Conservation (phyloP, 768 basidiomycete genomes). For the Suillus spraguei region DNA sequence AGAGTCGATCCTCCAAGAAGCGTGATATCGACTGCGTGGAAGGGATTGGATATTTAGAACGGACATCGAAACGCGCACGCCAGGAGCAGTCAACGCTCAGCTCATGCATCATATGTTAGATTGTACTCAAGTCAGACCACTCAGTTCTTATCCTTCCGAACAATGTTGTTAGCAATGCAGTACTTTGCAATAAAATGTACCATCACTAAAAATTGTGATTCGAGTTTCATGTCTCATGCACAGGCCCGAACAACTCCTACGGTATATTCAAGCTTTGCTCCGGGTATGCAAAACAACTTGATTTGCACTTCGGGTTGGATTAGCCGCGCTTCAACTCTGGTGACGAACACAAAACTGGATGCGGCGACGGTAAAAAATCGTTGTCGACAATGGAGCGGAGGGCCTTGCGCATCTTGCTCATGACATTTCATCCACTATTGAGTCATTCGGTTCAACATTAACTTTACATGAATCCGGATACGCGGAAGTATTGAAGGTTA, state of each 20-base stretch:
- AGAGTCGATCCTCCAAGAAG: slow-evolving; percentile 2
- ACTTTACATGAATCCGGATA: background rate
- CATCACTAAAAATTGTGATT: background rate
- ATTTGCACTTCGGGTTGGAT: background rate
- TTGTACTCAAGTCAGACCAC: background rate
- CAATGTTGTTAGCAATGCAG: background rate
- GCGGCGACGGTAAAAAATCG: slow-evolving; percentile 1
- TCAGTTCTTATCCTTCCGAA: background rate
- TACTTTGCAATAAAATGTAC: background rate
- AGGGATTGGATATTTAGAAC: background rate
- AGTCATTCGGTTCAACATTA: background rate
- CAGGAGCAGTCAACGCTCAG: background rate
- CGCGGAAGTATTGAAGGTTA: background rate
- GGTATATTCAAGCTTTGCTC: background rate
- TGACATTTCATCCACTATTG: background rate
- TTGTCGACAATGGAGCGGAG: background rate
- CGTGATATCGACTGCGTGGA: slow-evolving; percentile 2
- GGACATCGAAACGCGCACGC: background rate
- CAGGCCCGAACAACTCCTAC: slow-evolving; percentile 13
- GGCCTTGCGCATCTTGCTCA: background rate
- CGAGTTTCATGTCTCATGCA: background rate
- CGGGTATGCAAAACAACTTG: background rate
- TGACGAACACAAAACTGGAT: background rate
- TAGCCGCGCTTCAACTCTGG: background rate
- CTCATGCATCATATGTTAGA: slow-evolving; percentile 9